These are phyloP conservation scores for Chenopodium album DNA, from an alignment of 148 eudicot genomes.

Conservation along the genomic window DNA sequence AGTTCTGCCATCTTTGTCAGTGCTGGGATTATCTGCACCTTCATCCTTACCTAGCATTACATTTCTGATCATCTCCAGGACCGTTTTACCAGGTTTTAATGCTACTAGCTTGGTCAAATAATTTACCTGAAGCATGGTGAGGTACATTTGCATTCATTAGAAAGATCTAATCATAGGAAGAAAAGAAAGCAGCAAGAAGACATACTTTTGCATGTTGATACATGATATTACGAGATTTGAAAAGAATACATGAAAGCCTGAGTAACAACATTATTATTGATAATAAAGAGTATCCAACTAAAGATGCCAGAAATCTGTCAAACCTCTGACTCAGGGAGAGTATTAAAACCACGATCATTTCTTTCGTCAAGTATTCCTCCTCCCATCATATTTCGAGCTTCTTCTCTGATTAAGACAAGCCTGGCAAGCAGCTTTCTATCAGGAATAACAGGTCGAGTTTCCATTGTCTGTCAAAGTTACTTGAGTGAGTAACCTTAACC, in stretches of 20 bases:
- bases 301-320: constrained; percentile 21
- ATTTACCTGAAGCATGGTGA: constrained; percentile 62
- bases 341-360: constrained; percentile 85
- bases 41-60: constrained; percentile 95
- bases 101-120: constrained; percentile 86
- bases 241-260: too few relatives aligned
- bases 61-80: constrained; percentile 81
- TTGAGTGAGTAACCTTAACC: constrained; percentile 7
- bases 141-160: constrained; percentile 6
- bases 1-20: constrained; percentile 41
- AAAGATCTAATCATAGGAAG: neutral
- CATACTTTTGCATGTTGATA: neutral
- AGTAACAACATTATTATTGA: neutral
- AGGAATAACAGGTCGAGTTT: constrained; percentile 80
- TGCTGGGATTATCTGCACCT: constrained; percentile 60
- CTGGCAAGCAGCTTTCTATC: constrained; percentile 95
- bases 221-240: neutral
- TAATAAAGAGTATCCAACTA: neutral
- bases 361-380: constrained; percentile 97
- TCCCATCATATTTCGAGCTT: constrained; percentile 98
- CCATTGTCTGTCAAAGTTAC: constrained; percentile 71
- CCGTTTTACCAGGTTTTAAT: constrained; percentile 76
- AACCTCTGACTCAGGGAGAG: constrained; percentile 96
- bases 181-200: neutral
- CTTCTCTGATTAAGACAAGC: constrained; percentile 95